Evolutionary conservation across 2,329 filamentous ascomycete species (phyloP), one percentile per base, ranked within the genome.

Genomic region (Colletotrichum viniferum): DNA sequence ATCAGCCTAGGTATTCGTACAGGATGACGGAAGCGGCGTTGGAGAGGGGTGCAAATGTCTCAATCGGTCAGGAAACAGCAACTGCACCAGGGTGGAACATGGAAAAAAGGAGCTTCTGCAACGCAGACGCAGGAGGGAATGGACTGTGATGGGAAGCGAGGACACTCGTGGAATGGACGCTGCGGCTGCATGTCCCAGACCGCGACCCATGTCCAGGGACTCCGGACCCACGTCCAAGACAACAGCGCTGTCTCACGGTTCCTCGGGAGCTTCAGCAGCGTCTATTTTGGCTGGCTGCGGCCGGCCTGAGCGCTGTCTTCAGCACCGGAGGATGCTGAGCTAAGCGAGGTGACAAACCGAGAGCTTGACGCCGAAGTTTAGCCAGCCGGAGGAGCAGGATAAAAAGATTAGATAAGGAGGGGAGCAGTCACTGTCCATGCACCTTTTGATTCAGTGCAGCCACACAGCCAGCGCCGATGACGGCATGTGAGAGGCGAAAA

Each of bases 151-250:
- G 43, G n/a, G 21, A 30, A 43, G 28, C 21, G 61, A 21, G 10
- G n/a, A 7, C n/a, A 52, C 43, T 21, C 43, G 34, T 21, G 21
- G 60, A 63, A 26, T 36, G 32, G 61, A 66, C 65, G n/a, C n/a
- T n/a, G n/a, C n/a, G 65, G 30, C n/a, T 69, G 61, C 71, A 55
- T 72, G 71, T 62, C 61, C 68, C 21, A 58, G 55, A 74, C 62
- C 66, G 62, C 43, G 43, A 52, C 43, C 43, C 43, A 52, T 52
- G 43, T 13, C 43, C 43, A 52, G 43, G 26, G 26, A 58, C 55
- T 58, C 21, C 24, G 16, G 55, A 58, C 55, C 55, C 30, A 64
- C 28, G 38, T 68, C 56, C 66, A 43, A 38, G 61, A 63, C 61
- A 63, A 61, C 64, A 55, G 28, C 64, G 21, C 28, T 67, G 64